A percentile compares a stretch with the other conserved stretches of the same genome.
These are phyloP conservation scores for Craspedostauros australis DNA, from an alignment of 108 stramenopile species.

Conservation along the genomic window DNA sequence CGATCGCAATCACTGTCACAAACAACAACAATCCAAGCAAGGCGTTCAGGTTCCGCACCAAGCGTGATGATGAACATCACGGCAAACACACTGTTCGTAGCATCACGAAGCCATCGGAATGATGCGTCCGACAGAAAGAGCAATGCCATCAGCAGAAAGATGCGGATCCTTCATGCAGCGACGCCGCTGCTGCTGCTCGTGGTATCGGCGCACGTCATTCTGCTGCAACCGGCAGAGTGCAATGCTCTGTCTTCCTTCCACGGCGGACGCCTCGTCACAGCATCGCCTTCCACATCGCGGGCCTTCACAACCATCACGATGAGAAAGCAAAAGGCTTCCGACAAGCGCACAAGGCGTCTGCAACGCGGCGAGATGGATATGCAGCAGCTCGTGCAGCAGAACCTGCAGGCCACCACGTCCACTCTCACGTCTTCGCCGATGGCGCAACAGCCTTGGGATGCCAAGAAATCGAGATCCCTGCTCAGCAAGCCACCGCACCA, in stretches of 20 bases:
- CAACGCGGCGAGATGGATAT: slow-evolving; percentile 33
- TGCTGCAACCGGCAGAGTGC: neutral
- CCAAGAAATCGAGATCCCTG: slow-evolving; percentile 32
- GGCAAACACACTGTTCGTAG: no score
- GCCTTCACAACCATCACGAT: slow-evolving; percentile 21
- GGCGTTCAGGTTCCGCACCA: no score
- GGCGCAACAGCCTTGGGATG: slow-evolving; percentile 37
- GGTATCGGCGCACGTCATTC: slow-evolving; percentile 17
- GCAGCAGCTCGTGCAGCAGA: slow-evolving; percentile 14
- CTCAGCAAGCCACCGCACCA: neutral
- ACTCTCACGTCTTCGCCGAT: slow-evolving; percentile 57
- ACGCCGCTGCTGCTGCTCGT: slow-evolving; percentile 4
- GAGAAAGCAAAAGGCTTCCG: slow-evolving; percentile 84
- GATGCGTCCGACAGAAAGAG: no score
- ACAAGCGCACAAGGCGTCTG: slow-evolving; percentile 65
- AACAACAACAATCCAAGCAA: no score
- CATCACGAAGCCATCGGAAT: no score
- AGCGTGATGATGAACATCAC: no score
- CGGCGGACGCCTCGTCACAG: neutral
- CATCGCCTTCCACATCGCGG: neutral
- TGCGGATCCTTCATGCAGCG: neutral
- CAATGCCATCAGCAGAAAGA: no score
- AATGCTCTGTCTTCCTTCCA: neutral
- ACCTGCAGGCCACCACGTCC: slow-evolving; percentile 1
- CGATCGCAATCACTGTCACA: no score